Conservation (phyloP, 495 filamentous ascomycete species). For the Aspergillus sclerotioniger region DNA sequence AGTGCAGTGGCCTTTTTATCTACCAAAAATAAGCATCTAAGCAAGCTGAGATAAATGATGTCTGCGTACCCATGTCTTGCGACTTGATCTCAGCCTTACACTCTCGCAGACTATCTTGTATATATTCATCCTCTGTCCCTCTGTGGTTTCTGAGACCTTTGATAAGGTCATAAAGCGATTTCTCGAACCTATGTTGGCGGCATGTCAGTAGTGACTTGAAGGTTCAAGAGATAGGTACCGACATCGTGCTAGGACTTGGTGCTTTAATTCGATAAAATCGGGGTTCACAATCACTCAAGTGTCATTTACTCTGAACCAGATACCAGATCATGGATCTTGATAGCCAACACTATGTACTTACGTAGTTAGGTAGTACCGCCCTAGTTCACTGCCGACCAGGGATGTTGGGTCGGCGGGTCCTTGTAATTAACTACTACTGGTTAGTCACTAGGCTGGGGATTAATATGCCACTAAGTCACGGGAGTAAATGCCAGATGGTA, state of each 20-base stretch:
- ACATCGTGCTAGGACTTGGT: constrained; percentile 13
- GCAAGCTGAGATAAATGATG: neutral
- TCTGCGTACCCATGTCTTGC: constrained; percentile 76
- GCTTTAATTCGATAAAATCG: neutral
- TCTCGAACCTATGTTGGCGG: constrained; percentile 76
- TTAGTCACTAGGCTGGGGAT: too few species aligned
- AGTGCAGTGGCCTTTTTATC: constrained; percentile 95
- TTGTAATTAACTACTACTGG: too few species aligned
- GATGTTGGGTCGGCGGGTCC: too few species aligned
- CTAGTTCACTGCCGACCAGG: too few species aligned
- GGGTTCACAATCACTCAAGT: neutral
- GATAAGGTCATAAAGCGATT: constrained; percentile 98
- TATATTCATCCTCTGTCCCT: constrained; percentile 89
- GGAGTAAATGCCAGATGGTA: too few species aligned
- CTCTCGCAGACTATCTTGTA: constrained; percentile 87
- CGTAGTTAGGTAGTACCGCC: too few species aligned
- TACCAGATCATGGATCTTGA: too few species aligned
- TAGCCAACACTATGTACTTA: too few species aligned
- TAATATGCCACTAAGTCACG: too few species aligned
- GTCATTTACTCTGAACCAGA: too few species aligned
- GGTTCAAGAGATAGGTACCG: neutral
- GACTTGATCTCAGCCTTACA: constrained; percentile 86
- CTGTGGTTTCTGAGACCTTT: constrained; percentile 91
- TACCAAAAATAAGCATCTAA: constrained; percentile 33
- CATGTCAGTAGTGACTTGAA: neutral